phyloP scores from a whole-genome alignment of 2,329 filamentous ascomycete species.

The Alternaria alternata region DNA sequence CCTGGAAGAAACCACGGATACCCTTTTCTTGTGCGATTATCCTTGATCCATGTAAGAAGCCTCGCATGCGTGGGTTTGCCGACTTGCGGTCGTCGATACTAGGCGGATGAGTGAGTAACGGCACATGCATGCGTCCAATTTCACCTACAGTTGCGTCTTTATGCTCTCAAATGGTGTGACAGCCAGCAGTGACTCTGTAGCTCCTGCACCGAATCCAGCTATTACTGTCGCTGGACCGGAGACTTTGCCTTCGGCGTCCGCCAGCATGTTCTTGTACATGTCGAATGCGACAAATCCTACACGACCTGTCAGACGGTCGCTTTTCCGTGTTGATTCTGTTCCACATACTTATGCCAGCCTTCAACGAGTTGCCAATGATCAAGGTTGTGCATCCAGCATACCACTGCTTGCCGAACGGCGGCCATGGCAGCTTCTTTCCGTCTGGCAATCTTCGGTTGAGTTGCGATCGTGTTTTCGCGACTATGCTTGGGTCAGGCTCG shows the following conservation, averaged over 20 bases:
- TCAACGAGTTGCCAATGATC: slow-evolving; percentile 95
- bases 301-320: slow-evolving; percentile 9
- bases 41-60: slow-evolving; percentile 88
- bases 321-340: too few relatives aligned
- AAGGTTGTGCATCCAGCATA: slow-evolving; percentile 97
- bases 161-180: slow-evolving; percentile 98
- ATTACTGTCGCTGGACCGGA: slow-evolving; percentile 90
- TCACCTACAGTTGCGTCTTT: slow-evolving; percentile 81
- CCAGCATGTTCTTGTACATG: slow-evolving; percentile 84
- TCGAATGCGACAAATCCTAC: slow-evolving; percentile 93
- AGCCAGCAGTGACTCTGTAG: slow-evolving; percentile 90
- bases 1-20: slow-evolving; percentile 92
- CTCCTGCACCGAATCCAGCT: slow-evolving; percentile 91
- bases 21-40: slow-evolving; percentile 90
- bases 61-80: slow-evolving; percentile 83
- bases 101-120: neutral
- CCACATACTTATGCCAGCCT: slow-evolving; percentile 86
- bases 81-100: slow-evolving; percentile 95
- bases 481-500: slow-evolving; percentile 53
- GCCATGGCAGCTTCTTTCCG: slow-evolving; percentile 90
- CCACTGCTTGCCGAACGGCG: slow-evolving; percentile 92
- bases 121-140: neutral
- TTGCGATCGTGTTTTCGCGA: slow-evolving; percentile 94
- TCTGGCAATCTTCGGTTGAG: slow-evolving; percentile 85
- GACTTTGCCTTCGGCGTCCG: slow-evolving; percentile 85